A percentile compares a stretch with the other conserved stretches of the same genome.
Evolutionary conservation across 139 green algal genomes (phyloP).

Genomic region (Chlamydomonas schloesseri): DNA sequence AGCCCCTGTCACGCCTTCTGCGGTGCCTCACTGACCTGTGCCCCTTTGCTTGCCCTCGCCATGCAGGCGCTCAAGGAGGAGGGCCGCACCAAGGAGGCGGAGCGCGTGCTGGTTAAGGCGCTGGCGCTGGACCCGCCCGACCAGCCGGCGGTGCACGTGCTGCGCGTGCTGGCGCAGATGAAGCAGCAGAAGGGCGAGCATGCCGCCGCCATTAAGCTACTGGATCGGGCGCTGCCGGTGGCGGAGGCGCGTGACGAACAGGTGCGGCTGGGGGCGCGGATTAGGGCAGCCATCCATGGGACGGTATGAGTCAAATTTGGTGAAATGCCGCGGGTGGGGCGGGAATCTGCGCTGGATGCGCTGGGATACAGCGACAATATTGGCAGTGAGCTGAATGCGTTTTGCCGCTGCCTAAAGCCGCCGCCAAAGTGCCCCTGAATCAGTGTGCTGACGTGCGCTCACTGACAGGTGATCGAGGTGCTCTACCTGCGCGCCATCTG

Average conservation of each 20-base stretch:
- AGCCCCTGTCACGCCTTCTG: too few relatives aligned
- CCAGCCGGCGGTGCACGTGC: conserved; percentile 37
- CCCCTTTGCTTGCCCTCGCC: too few relatives aligned
- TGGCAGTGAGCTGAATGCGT: too few relatives aligned
- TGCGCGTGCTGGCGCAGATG: conserved; percentile 79
- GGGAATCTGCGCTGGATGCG: too few relatives aligned
- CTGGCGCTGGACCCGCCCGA: conserved; percentile 55
- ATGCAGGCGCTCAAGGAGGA: conserved; percentile 69
- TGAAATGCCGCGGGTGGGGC: too few relatives aligned
- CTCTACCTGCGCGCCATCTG: conserved; percentile 76
- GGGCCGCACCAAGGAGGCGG: conserved; percentile 70
- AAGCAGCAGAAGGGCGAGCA: conserved; percentile 80
- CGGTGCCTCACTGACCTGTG: too few relatives aligned
- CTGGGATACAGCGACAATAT: too few relatives aligned
- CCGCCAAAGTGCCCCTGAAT: too few relatives aligned
- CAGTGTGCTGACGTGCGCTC: too few relatives aligned
- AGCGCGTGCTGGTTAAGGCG: conserved; percentile 67
- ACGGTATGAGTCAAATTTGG: too few relatives aligned
- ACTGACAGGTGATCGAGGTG: conserved; percentile 71
- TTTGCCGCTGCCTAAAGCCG: too few relatives aligned
- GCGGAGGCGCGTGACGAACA: conserved; percentile 52
- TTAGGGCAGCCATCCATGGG: too few relatives aligned
- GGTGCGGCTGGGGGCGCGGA: conserved; percentile 25
- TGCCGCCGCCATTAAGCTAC: conserved; percentile 66
- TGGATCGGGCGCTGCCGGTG: conserved; percentile 74